These are phyloP conservation scores for Pythium aristosporum DNA, from an alignment of 352 stramenopile genomes.

Conservation along the genomic window DNA sequence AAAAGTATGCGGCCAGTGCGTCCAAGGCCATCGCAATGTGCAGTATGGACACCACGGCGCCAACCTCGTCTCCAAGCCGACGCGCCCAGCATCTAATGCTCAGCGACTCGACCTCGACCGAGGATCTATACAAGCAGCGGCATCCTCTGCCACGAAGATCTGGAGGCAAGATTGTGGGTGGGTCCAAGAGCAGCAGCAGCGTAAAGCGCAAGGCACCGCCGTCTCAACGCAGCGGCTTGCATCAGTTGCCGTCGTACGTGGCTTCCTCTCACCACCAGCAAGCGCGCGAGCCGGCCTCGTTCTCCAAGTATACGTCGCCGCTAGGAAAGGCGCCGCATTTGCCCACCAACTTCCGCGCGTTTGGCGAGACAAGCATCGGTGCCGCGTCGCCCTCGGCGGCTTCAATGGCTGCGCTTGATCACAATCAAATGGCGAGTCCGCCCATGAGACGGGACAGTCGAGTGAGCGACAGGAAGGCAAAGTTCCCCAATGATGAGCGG, in stretches of 20 bases:
- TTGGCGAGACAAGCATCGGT: neutral
- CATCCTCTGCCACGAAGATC: constrained; percentile 3
- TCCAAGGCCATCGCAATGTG: constrained; percentile 60
- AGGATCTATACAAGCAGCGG: constrained; percentile 14
- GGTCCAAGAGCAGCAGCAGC: constrained; percentile 28
- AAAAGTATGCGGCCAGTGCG: constrained; percentile 58
- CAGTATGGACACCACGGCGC: constrained; percentile 35
- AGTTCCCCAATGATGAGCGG: constrained; percentile 47
- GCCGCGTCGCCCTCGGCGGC: constrained; percentile 15
- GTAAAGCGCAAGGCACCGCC: constrained; percentile 17
- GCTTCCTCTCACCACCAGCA: constrained; percentile 3
- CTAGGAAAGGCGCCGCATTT: constrained; percentile 44
- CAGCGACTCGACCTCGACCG: constrained; percentile 26
- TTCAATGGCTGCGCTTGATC: constrained; percentile 3
- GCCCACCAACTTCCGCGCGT: constrained; percentile 34
- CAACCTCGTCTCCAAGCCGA: neutral
- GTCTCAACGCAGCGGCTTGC: constrained; percentile 2
- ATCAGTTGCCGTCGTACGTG: constrained; percentile 17
- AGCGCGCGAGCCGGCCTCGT: constrained; percentile 30
- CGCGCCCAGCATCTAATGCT: neutral
- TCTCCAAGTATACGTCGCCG: constrained; percentile 47
- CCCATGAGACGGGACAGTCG: constrained; percentile 48
- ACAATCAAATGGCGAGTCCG: constrained; percentile 24
- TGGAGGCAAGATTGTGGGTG: constrained; percentile 13
- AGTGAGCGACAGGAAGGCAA: constrained; percentile 23